Evolutionary conservation across 768 basidiomycete genomes (phyloP).

Genomic region (Rhizopogon vulgaris): DNA sequence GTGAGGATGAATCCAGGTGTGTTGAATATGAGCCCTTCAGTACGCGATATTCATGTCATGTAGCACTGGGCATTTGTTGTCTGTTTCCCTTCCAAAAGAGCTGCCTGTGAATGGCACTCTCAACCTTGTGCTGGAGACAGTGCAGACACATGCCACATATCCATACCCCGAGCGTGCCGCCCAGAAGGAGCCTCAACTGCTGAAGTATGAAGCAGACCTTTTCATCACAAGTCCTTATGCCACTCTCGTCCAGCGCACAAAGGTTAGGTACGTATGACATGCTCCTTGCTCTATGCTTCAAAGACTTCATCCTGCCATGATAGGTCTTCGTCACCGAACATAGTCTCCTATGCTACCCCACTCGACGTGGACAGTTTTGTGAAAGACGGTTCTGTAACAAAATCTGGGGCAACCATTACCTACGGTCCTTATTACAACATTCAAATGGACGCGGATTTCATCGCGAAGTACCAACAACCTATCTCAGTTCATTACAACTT

Average conservation of each 20-base stretch:
- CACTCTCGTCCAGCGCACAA: slow-evolving; percentile 78
- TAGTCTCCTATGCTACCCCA: slow-evolving; percentile 70
- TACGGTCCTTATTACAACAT: slow-evolving; percentile 86
- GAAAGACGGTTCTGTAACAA: slow-evolving; percentile 54
- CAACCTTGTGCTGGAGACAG: slow-evolving; percentile 73
- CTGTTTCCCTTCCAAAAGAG: slow-evolving; percentile 57
- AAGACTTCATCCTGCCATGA: not conserved
- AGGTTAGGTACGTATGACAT: slow-evolving; percentile 60
- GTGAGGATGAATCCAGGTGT: slow-evolving; percentile 46
- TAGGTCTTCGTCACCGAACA: slow-evolving; percentile 66
- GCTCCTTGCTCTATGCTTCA: not conserved
- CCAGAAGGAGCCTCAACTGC: slow-evolving; percentile 73
- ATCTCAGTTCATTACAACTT: slow-evolving; percentile 76
- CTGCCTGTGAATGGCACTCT: slow-evolving; percentile 54
- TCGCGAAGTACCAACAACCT: slow-evolving; percentile 54
- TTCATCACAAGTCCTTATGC: slow-evolving; percentile 82
- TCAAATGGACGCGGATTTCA: slow-evolving; percentile 58
- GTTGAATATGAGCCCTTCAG: slow-evolving; percentile 21
- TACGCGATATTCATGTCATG: slow-evolving; percentile 23
- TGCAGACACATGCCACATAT: slow-evolving; percentile 70
- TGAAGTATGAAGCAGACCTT: slow-evolving; percentile 71
- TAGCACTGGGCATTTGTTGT: slow-evolving; percentile 45
- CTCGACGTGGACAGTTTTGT: slow-evolving; percentile 54
- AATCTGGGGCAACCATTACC: slow-evolving; percentile 75
- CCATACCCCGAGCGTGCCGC: slow-evolving; percentile 70